These are phyloP conservation scores for Phaeosphaeriaceae sp. DNA, from an alignment of 2,329 filamentous ascomycete genomes.

Conservation along the genomic window DNA sequence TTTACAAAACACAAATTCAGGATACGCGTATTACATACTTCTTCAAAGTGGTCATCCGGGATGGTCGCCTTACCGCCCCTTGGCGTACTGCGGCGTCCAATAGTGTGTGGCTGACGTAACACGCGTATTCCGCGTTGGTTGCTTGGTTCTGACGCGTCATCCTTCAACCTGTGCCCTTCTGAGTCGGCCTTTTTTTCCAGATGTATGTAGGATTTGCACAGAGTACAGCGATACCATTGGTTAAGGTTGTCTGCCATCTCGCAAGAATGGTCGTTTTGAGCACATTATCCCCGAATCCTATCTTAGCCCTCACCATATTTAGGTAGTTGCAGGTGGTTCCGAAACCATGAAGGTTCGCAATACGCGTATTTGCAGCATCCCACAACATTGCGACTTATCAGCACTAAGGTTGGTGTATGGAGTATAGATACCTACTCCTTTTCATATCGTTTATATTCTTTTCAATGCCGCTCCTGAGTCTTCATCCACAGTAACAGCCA, in stretches of 20 bases:
- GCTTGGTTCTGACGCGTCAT: not conserved
- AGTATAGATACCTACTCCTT: not conserved
- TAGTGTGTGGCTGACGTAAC: slow-evolving; percentile 12
- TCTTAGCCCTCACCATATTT: not conserved
- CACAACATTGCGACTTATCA: not conserved
- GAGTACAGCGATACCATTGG: not conserved
- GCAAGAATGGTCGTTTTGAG: slow-evolving; percentile 1
- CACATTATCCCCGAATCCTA: not conserved
- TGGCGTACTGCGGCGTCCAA: not conserved
- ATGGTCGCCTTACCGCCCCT: not conserved
- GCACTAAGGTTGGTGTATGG: too few species aligned
- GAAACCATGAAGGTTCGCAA: not conserved
- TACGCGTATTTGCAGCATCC: slow-evolving; percentile 8
- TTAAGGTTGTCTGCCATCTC: not conserved
- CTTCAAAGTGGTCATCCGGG: not conserved
- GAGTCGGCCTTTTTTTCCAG: too few species aligned
- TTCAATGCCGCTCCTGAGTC: too few species aligned
- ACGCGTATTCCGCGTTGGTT: slow-evolving; percentile 11
- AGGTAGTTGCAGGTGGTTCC: too few species aligned
- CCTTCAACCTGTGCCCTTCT: too few species aligned
- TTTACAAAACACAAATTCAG: not conserved
- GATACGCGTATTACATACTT: slow-evolving; percentile 20
- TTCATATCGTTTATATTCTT: too few species aligned
- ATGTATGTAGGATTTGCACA: too few species aligned
- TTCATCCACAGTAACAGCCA: too few species aligned